Evolutionary conservation across 2,329 filamentous ascomycete species (phyloP), one percentile per base, ranked within the genome.

Genomic region (Ophiostoma montium): DNA sequence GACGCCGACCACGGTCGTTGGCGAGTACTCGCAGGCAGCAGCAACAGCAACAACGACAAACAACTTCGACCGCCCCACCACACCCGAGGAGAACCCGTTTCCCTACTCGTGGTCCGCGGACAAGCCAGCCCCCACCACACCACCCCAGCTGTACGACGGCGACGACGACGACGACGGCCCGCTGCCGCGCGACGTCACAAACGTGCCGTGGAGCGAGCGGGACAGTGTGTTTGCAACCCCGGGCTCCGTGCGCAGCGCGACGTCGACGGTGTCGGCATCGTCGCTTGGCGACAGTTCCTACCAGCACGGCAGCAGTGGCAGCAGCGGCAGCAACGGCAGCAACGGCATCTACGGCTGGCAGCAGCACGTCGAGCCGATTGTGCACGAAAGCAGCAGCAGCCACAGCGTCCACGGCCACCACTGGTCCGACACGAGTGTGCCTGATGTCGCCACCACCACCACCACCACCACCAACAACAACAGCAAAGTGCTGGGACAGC

Each of bases 161-260:
- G 54, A 12, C 2, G 44, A 50, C 53, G 54, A 13, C 2, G 44
- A 50, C 53, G 15, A 33, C 11, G 47, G 32, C 3, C 50, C 52
- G 6, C 41, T 52, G 6, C 57, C 61, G 2, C 59, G 58, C 9
- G 61, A 65, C 44, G 60, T 62, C n/a, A 63, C 62, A 6, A 56
- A 65, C 48, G 46, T 59, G 0, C 50, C 61, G 0, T 66, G 62
- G 62, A 58, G 60, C 39, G 56, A 53, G 3, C 57, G 60, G 12
- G 16, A 59, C 12, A 35, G 33, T 5, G 42, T 49, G 5, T 59
- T 60, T 19, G 64, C 62, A 16, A 59, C 62, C 1, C 63, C 65
- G 0, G 57, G 58, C 41, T 68, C 65, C 1, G 39, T 62, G 16
- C 59, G 56, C 41, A 67, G 64, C 57, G 60, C 61, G 35, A 62